Conservation (phyloP, 1,139 yeast genomes). For the Scheffersomyces titani region DNA sequence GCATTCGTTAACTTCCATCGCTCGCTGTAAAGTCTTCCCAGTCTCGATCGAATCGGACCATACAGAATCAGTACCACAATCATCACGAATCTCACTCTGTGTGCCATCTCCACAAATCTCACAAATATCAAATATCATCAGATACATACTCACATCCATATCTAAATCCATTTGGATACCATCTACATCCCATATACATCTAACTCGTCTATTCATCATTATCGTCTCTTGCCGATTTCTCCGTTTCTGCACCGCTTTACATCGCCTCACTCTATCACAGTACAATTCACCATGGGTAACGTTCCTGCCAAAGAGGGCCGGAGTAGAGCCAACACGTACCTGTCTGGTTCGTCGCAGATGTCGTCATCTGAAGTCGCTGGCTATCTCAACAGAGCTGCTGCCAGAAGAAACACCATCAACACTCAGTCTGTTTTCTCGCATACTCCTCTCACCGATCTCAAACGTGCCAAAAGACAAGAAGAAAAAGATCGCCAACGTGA, state of each 20-base stretch:
- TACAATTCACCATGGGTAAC: slow-evolving; percentile 49
- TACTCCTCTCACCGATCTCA: slow-evolving; percentile 21
- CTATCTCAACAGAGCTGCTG: slow-evolving; percentile 9
- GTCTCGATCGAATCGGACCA: neutral
- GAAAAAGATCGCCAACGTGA: slow-evolving; percentile 57
- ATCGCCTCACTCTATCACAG: neutral
- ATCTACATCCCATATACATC: too few species aligned
- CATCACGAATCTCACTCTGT: neutral
- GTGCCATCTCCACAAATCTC: neutral
- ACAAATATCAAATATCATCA: neutral
- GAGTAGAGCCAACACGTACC: slow-evolving; percentile 23
- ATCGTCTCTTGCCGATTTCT: neutral
- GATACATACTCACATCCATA: neutral
- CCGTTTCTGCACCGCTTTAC: neutral
- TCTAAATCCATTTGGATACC: neutral
- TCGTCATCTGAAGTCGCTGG: slow-evolving; percentile 9
- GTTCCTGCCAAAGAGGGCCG: slow-evolving; percentile 57
- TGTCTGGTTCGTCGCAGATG: slow-evolving; percentile 6
- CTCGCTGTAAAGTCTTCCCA: neutral
- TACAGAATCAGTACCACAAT: neutral
- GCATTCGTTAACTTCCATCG: neutral
- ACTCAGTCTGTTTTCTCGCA: slow-evolving; percentile 9
- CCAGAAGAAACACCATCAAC: slow-evolving; percentile 20
- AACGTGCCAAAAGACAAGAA: slow-evolving; percentile 33
- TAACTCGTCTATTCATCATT: neutral